Evolutionary conservation across 148 eudicot genomes (phyloP).

Genomic region (Fallopia convolvulus): DNA sequence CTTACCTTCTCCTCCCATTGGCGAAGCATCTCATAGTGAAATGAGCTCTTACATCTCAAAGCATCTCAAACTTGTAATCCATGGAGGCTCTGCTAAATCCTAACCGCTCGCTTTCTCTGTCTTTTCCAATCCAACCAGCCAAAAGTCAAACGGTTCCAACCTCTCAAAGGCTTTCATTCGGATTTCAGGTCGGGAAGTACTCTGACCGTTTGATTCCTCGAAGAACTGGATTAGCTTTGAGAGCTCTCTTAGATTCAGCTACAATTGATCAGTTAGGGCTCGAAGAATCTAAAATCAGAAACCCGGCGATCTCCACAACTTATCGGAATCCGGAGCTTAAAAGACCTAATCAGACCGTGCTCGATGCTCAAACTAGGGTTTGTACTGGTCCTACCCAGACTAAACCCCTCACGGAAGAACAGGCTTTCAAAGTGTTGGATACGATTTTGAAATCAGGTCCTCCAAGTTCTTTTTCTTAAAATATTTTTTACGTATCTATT

Average conservation of each 20-base stretch:
- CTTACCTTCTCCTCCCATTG: too few species aligned
- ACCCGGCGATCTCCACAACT: slow-evolving; percentile 57
- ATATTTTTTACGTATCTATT: neutral
- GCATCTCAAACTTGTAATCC: neutral
- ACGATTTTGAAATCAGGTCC: slow-evolving; percentile 81
- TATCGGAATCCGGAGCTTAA: slow-evolving; percentile 43
- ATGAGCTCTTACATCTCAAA: neutral
- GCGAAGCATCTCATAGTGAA: too few species aligned
- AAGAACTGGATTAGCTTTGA: slow-evolving; percentile 20
- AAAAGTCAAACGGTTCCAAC: neutral
- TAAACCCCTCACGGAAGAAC: slow-evolving; percentile 60
- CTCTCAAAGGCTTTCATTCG: neutral
- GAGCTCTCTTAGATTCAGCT: slow-evolving; percentile 37
- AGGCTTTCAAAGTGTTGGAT: slow-evolving; percentile 65
- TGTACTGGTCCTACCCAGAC: slow-evolving; percentile 96
- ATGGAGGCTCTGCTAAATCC: slow-evolving; percentile 35
- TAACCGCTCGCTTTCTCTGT: slow-evolving; percentile 16
- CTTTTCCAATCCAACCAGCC: slow-evolving; percentile 14
- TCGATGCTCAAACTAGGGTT: slow-evolving; percentile 86
- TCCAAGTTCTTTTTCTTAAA: neutral
- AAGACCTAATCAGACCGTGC: slow-evolving; percentile 69
- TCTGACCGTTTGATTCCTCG: slow-evolving; percentile 17
- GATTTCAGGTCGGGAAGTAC: neutral
- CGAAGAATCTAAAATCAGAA: slow-evolving; percentile 26
- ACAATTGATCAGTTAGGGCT: slow-evolving; percentile 28